phyloP scores from a whole-genome alignment of 257 asterid species.

The Fraxinus pennsylvanica region DNA sequence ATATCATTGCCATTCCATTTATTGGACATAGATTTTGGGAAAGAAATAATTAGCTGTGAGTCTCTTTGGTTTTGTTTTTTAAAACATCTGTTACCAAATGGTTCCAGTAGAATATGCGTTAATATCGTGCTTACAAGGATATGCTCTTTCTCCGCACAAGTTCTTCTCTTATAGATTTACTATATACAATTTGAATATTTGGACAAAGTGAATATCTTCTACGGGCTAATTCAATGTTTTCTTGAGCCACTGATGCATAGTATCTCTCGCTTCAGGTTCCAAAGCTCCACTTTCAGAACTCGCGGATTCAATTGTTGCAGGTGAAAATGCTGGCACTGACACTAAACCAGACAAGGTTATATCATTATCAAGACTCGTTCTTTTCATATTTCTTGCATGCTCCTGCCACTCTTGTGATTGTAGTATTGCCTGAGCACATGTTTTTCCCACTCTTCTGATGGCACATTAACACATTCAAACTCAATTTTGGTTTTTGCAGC shows the following conservation, averaged over 20 bases:
- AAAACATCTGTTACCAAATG: background rate
- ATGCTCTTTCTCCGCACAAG: background rate
- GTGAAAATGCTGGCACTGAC: constrained; percentile 33
- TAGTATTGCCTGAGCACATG: background rate
- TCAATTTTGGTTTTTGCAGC: constrained; percentile 36
- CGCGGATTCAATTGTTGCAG: constrained; percentile 65
- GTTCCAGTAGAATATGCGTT: background rate
- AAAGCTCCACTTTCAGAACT: constrained; percentile 61
- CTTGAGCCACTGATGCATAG: constrained; percentile 21
- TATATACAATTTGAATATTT: constrained; percentile 2
- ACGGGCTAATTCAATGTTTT: constrained; percentile 2
- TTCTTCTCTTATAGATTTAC: background rate
- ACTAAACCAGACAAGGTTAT: constrained; percentile 45
- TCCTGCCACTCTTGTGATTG: background rate
- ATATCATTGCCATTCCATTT: background rate
- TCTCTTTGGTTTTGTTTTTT: background rate
- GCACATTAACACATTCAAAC: background rate
- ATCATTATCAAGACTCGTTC: constrained; percentile 5
- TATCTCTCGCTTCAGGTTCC: constrained; percentile 56
- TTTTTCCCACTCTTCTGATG: background rate
- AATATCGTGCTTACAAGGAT: constrained; percentile 1
- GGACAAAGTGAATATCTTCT: background rate
- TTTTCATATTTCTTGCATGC: constrained; percentile 1
- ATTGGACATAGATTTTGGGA: background rate
- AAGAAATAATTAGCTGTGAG: background rate